A percentile compares a stretch with the other conserved stretches of the same genome.
phyloP scores from a whole-genome alignment of 1,284 basidiomycete species.

The Ustilago esculenta region DNA sequence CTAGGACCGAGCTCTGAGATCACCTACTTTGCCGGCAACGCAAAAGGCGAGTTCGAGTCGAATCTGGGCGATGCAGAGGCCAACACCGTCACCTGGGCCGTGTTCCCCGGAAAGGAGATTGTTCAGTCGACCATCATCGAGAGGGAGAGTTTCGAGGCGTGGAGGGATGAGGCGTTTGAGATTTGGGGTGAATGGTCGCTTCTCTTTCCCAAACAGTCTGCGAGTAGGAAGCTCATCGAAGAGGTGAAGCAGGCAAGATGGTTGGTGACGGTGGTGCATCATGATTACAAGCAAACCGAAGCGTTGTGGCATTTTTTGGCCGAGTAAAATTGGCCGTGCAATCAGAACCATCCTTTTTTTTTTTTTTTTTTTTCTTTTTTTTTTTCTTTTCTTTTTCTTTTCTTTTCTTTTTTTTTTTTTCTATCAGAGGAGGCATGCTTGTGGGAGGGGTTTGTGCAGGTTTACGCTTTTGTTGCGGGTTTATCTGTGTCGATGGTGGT shows the following conservation, averaged over 20 bases:
- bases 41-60: conserved; percentile 65
- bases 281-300: conserved; percentile 85
- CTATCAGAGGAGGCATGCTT: too few species aligned
- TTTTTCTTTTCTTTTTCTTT: too few species aligned
- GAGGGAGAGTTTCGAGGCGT: conserved; percentile 69
- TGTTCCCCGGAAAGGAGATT: conserved; percentile 69
- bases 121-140: conserved; percentile 70
- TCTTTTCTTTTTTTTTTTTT: too few species aligned
- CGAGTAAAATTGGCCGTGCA: conserved; percentile 2
- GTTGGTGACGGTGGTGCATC: conserved; percentile 92
- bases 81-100: conserved; percentile 70
- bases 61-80: conserved; percentile 67
- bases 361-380: too few species aligned
- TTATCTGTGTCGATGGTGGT: conserved; percentile 13
- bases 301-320: conserved; percentile 76
- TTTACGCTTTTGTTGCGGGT: background rate
- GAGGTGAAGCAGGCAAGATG: conserved; percentile 79
- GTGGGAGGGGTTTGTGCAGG: too few species aligned
- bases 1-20: conserved; percentile 74
- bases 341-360: too few species aligned
- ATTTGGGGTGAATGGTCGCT: conserved; percentile 96
- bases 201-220: conserved; percentile 80
- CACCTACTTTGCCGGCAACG: conserved; percentile 86
- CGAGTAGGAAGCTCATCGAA: conserved; percentile 79
- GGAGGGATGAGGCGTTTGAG: conserved; percentile 89